Percentiles rank a stretch among this genome's conserved stretches.
phyloP scores from a whole-genome alignment of 2,329 filamentous ascomycete genomes.

The Dothistroma septosporum region DNA sequence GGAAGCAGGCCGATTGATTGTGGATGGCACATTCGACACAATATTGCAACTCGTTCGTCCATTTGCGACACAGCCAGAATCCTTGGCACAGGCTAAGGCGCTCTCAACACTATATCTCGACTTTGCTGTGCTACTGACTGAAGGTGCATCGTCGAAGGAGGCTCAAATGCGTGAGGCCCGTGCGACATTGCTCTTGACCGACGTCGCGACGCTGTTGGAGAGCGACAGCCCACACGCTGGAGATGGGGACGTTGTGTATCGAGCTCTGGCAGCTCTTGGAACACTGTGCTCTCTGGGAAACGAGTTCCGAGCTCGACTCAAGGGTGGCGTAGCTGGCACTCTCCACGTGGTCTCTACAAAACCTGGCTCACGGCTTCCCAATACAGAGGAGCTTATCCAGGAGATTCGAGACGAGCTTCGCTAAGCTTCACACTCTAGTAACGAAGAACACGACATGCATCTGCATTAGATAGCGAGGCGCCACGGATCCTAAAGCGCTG shows the following conservation, averaged over 20 bases:
- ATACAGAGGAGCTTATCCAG: conserved; percentile 55
- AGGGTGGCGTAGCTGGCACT: conserved; percentile 53
- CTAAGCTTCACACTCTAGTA: conserved; percentile 11
- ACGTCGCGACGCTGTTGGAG: conserved; percentile 32
- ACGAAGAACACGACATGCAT: neutral
- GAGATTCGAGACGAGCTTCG: conserved; percentile 55
- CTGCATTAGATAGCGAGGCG: neutral
- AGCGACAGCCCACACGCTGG: conserved; percentile 48
- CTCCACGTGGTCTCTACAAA: conserved; percentile 46
- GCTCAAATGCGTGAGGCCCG: conserved; percentile 30
- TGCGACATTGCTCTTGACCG: conserved; percentile 31
- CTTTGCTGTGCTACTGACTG: conserved; percentile 67
- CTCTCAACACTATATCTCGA: conserved; percentile 81
- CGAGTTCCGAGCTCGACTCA: conserved; percentile 56
- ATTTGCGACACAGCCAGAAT: conserved; percentile 51
- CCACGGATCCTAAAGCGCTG: neutral
- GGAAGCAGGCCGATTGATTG: conserved; percentile 59
- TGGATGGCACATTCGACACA: conserved; percentile 56
- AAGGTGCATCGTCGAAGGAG: conserved; percentile 27
- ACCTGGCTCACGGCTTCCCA: conserved; percentile 54
- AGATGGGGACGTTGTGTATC: conserved; percentile 79
- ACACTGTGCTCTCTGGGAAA: conserved; percentile 65
- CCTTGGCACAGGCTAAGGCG: conserved; percentile 70
- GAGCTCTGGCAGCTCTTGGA: conserved; percentile 75
- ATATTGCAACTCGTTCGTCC: conserved; percentile 62